phyloP scores from a whole-genome alignment of 2,329 filamentous ascomycete species.

The Claviceps humidiphila region DNA sequence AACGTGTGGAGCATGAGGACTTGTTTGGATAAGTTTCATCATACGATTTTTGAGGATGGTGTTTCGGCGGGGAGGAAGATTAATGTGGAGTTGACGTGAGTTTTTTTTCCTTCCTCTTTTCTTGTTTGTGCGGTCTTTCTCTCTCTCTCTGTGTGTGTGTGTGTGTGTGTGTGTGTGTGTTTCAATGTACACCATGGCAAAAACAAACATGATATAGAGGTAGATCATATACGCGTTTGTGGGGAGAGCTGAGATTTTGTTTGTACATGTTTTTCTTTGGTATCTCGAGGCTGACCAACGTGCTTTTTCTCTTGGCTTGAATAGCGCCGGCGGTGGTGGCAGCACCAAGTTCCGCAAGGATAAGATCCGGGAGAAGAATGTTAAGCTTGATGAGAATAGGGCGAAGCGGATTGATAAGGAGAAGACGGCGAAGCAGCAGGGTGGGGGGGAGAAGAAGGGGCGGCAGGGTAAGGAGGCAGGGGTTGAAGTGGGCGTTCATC shows the following conservation, averaged over 20 bases:
- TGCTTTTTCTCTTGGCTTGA: neutral
- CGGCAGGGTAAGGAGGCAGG: slow-evolving; percentile 13
- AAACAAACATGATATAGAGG: no score
- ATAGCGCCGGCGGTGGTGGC: slow-evolving; percentile 65
- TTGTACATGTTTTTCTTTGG: neutral
- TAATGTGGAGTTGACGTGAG: slow-evolving; percentile 82
- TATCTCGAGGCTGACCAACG: neutral
- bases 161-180: neutral
- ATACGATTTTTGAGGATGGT: slow-evolving; percentile 57
- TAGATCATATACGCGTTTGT: no score
- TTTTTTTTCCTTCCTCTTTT: slow-evolving; percentile 11
- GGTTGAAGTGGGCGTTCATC: slow-evolving; percentile 31
- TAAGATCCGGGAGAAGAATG: slow-evolving; percentile 77
- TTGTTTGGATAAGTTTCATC: slow-evolving; percentile 81
- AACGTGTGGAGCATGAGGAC: slow-evolving; percentile 84
- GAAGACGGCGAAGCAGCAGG: slow-evolving; percentile 22
- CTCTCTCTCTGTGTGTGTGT: neutral
- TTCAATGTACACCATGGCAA: neutral
- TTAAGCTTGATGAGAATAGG: slow-evolving; percentile 60
- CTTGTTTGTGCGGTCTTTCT: slow-evolving; percentile 10
- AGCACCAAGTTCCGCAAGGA: slow-evolving; percentile 59
- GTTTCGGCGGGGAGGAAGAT: slow-evolving; percentile 53
- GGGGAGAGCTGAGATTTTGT: no score
- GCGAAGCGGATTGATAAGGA: slow-evolving; percentile 34
- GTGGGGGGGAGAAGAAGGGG: slow-evolving; percentile 13